A percentile compares a stretch with the other conserved stretches of the same genome.
Evolutionary conservation across 306 rosid species (phyloP).

Genomic region (Leucaena leucocephala): DNA sequence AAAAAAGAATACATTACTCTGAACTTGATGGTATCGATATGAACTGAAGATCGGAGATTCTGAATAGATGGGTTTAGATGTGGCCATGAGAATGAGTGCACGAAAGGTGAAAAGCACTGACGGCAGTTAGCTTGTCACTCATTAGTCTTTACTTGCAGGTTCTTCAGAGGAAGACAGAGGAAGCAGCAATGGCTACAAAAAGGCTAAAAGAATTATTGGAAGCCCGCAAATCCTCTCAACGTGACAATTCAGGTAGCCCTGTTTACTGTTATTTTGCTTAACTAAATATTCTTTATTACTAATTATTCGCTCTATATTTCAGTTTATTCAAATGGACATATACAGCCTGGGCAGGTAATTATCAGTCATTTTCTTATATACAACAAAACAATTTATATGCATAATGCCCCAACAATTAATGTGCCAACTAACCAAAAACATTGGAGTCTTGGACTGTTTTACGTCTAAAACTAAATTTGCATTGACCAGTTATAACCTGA

Average conservation of each 20-base stretch:
- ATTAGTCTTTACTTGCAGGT: conserved; percentile 53
- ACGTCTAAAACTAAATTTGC: conserved; percentile 4
- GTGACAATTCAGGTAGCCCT: conserved; percentile 65
- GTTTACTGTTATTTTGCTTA: conserved; percentile 12
- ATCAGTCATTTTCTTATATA: conserved; percentile 31
- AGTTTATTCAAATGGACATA: conserved; percentile 63
- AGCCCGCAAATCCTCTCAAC: conserved; percentile 63
- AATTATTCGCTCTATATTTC: conserved; percentile 45
- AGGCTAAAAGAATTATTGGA: conserved; percentile 75
- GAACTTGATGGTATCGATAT: neutral
- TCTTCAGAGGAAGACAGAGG: conserved; percentile 89
- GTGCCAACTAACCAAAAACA: neutral
- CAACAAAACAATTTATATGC: no score
- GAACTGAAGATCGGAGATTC: conserved; percentile 4
- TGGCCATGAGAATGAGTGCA: neutral
- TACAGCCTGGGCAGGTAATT: conserved; percentile 63
- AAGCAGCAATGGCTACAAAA: conserved; percentile 76
- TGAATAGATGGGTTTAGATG: neutral
- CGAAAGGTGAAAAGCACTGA: no score
- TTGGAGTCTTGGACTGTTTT: no score
- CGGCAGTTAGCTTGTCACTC: no score
- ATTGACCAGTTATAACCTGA: conserved; percentile 24
- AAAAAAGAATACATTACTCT: neutral
- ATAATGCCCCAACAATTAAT: conserved; percentile 9
- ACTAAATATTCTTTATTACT: conserved; percentile 36